Conservation (phyloP, 176 grass and related monocot species). For the Aechmea fasciata region DNA sequence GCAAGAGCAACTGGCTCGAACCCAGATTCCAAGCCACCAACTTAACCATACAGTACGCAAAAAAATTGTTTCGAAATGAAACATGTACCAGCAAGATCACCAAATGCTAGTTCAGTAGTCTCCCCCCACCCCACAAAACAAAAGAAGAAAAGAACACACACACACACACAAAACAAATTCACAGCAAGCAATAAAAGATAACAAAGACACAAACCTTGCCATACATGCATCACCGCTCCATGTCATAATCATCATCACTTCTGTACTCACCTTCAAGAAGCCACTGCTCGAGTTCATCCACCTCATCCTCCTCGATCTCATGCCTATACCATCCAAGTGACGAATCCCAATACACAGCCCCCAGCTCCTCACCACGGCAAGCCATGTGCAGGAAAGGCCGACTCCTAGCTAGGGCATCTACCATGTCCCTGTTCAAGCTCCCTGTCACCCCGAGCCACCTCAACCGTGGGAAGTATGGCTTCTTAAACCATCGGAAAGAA, state of each 20-base stretch:
- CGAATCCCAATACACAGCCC: slow-evolving; percentile 37
- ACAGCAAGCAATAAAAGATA: slow-evolving; percentile 1
- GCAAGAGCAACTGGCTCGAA: too few relatives aligned
- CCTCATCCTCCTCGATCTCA: slow-evolving; percentile 39
- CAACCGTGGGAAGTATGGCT: slow-evolving; percentile 77
- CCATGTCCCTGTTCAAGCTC: slow-evolving; percentile 80
- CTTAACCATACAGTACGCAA: too few relatives aligned
- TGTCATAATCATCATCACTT: slow-evolving; percentile 11
- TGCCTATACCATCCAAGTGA: slow-evolving; percentile 55
- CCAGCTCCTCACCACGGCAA: slow-evolving; percentile 70
- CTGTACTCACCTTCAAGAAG: slow-evolving; percentile 35
- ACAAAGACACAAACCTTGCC: neutral
- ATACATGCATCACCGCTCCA: slow-evolving; percentile 26
- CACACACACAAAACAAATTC: slow-evolving; percentile 1
- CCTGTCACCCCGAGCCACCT: slow-evolving; percentile 75
- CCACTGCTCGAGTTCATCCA: slow-evolving; percentile 84
- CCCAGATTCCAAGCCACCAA: too few relatives aligned
- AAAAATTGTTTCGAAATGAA: too few relatives aligned
- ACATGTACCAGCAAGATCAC: too few relatives aligned
- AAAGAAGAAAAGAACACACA: neutral
- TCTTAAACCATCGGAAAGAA: slow-evolving; percentile 87
- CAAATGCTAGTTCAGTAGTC: too few relatives aligned
- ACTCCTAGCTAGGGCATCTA: slow-evolving; percentile 61
- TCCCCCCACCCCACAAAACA: too few relatives aligned
- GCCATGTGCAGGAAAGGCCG: slow-evolving; percentile 74